phyloP scores from a whole-genome alignment of 2,329 filamentous ascomycete genomes.

The Beauveria varroae region DNA sequence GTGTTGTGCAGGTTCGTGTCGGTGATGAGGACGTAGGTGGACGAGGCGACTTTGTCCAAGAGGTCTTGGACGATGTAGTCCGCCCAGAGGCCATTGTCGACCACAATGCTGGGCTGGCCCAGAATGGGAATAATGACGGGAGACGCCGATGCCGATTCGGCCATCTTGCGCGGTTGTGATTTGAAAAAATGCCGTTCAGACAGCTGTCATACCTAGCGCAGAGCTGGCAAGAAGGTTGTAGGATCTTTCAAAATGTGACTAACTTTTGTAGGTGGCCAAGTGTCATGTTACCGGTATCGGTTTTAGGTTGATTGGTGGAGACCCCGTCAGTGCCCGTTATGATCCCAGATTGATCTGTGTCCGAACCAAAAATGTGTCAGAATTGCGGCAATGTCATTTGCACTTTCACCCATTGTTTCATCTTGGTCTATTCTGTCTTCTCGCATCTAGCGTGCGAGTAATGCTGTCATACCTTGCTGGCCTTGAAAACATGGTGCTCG shows the following conservation, averaged over 20 bases:
- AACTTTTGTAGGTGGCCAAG: neutral
- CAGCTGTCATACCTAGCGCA: constrained; percentile 1
- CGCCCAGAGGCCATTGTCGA: constrained; percentile 87
- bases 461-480: too few species aligned
- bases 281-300: constrained; percentile 3
- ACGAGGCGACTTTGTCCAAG: constrained; percentile 67
- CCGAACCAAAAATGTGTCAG: neutral
- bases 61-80: constrained; percentile 76
- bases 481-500: too few species aligned
- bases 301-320: neutral
- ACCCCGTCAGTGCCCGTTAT: neutral
- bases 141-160: constrained; percentile 18
- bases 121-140: constrained; percentile 69
- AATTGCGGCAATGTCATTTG: too few species aligned
- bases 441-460: too few species aligned
- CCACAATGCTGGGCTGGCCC: constrained; percentile 81
- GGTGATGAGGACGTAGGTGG: constrained; percentile 93
- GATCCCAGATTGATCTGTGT: neutral
- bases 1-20: constrained; percentile 82
- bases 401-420: neutral
- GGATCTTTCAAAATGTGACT: constrained; percentile 1
- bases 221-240: neutral
- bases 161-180: constrained; percentile 5
- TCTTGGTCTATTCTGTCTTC: neutral
- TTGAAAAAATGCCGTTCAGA: neutral